A percentile compares a stretch with the other conserved stretches of the same genome.
Conservation (phyloP, 176 grass and related monocot species). For the Rhipidocladum racemiflorum region DNA sequence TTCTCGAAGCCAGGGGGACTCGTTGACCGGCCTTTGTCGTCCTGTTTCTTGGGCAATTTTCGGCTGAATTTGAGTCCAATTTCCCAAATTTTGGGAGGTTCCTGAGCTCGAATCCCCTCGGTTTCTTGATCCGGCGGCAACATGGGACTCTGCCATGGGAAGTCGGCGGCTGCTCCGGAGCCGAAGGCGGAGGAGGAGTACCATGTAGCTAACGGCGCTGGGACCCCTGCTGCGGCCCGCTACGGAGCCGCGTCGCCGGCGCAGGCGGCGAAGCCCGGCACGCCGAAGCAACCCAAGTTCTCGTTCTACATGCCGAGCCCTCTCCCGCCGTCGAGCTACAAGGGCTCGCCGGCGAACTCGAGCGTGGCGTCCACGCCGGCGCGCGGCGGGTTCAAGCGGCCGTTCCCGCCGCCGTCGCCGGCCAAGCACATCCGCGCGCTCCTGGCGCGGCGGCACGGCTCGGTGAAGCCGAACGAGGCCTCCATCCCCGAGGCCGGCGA, state of each 20-base stretch:
- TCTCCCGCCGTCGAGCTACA: constrained; percentile 77
- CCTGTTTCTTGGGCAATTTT: constrained; percentile 22
- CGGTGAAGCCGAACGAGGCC: constrained; percentile 89
- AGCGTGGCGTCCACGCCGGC: constrained; percentile 77
- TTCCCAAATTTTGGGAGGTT: constrained; percentile 8
- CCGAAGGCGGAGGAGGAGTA: constrained; percentile 40
- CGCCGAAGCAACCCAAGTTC: constrained; percentile 88
- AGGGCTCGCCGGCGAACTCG: constrained; percentile 92
- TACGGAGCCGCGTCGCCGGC: constrained; percentile 24
- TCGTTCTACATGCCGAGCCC: constrained; percentile 94
- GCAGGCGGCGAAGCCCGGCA: constrained; percentile 50
- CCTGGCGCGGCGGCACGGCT: constrained; percentile 84
- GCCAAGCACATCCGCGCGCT: constrained; percentile 98
- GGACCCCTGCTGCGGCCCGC: neutral
- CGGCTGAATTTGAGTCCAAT: neutral
- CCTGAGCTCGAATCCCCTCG: constrained; percentile 20
- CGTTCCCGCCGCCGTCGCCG: constrained; percentile 88
- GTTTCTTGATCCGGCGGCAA: constrained; percentile 33
- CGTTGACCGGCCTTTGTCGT: constrained; percentile 26
- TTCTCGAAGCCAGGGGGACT: constrained; percentile 16
- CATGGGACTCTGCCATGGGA: constrained; percentile 94
- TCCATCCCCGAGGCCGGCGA: constrained; percentile 91
- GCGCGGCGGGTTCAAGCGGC: constrained; percentile 75
- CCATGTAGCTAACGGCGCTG: constrained; percentile 28
- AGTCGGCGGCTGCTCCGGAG: constrained; percentile 44